These are phyloP conservation scores for Lasiosphaeria hispida DNA, from an alignment of 495 filamentous ascomycete genomes.

Conservation along the genomic window DNA sequence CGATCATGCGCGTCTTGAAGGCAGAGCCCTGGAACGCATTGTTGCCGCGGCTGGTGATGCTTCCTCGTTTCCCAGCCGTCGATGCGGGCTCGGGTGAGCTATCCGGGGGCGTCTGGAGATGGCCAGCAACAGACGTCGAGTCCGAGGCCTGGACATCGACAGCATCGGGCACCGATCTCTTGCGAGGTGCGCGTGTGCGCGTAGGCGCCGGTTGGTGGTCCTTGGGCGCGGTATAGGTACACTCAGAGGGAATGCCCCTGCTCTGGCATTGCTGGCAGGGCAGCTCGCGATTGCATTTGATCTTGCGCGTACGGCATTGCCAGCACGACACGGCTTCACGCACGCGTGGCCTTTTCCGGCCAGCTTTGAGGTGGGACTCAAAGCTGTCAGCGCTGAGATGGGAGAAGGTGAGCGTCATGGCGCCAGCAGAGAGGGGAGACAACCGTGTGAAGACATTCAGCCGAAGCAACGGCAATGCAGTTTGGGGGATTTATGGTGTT, in stretches of 20 bases:
- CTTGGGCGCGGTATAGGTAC: conserved; percentile 14
- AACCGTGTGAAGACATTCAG: background rate
- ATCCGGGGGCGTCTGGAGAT: background rate
- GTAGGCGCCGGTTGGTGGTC: background rate
- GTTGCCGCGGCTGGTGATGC: background rate
- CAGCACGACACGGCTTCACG: conserved; percentile 24
- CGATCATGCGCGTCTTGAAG: conserved; percentile 22
- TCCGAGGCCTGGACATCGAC: too few species aligned
- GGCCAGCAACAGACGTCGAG: too few species aligned
- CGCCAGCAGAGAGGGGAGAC: background rate
- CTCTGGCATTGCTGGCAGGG: conserved; percentile 43
- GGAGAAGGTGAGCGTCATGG: conserved; percentile 21
- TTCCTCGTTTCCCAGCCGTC: background rate
- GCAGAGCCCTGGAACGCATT: conserved; percentile 11
- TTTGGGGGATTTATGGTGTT: background rate
- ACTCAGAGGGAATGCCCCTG: conserved; percentile 15
- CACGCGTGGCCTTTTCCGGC: conserved; percentile 23
- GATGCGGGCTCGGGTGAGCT: background rate
- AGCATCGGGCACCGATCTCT: too few species aligned
- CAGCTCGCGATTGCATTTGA: conserved; percentile 57
- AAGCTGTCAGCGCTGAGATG: conserved; percentile 25
- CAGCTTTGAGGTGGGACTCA: conserved; percentile 20
- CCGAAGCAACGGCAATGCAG: background rate
- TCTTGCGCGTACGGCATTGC: conserved; percentile 56
- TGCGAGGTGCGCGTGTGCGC: background rate